Conservation (phyloP, 768 basidiomycete genomes). For the Leccinellum luteum region DNA sequence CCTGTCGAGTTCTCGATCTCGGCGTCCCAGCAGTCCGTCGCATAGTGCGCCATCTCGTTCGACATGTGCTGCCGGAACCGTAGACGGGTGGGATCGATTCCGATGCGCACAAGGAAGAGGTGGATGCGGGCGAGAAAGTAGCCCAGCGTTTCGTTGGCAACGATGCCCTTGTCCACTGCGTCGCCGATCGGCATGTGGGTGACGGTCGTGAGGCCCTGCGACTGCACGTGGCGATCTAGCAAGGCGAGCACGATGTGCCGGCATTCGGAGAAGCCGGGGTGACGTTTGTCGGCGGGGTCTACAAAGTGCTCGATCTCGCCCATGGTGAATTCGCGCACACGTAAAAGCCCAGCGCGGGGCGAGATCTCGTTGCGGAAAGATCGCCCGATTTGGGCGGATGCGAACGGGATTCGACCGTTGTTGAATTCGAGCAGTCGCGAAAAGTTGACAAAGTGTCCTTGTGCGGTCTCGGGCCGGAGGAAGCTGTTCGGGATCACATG, state of each 20-base stretch:
- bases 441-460: constrained; percentile 99
- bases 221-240: constrained; percentile 82
- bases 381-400: constrained; percentile 94
- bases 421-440: constrained; percentile 96
- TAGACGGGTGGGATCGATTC: constrained; percentile 77
- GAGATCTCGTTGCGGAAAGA: constrained; percentile 99
- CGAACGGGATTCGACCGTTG: constrained; percentile 94
- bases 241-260: constrained; percentile 72
- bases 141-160: constrained; percentile 96
- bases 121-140: constrained; percentile 95
- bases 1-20: constrained; percentile 85
- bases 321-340: constrained; percentile 99
- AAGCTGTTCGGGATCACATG: constrained; percentile 47
- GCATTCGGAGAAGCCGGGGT: constrained; percentile 80
- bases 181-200: constrained; percentile 77
- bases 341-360: constrained; percentile 91
- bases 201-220: constrained; percentile 63
- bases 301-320: constrained; percentile 99
- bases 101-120: constrained; percentile 87
- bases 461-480: constrained; percentile 96
- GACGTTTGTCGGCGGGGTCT: constrained; percentile 89
- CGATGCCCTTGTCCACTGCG: constrained; percentile 79
- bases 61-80: constrained; percentile 98
- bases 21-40: constrained; percentile 99
- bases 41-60: constrained; percentile 99